phyloP scores from a whole-genome alignment of 352 stramenopile species.

The Globisporangium sylvaticum region DNA sequence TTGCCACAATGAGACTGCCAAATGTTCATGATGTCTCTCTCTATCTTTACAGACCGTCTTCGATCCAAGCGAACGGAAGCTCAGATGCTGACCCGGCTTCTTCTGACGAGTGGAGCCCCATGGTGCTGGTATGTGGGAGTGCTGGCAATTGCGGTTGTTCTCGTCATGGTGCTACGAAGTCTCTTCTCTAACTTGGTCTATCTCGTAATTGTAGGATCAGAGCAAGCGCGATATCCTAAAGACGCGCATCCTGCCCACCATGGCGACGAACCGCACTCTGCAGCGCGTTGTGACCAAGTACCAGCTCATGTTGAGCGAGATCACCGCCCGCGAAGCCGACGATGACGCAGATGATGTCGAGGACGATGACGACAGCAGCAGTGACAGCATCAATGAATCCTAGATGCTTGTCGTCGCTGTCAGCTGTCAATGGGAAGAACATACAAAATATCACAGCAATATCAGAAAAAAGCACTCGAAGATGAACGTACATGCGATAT shows the following conservation, averaged over 20 bases:
- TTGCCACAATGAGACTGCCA: not conserved
- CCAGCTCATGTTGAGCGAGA: constrained; percentile 78
- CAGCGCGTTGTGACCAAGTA: constrained; percentile 84
- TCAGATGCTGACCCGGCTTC: constrained; percentile 4
- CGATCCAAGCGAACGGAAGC: not conserved
- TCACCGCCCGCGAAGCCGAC: constrained; percentile 39
- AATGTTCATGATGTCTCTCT: not conserved
- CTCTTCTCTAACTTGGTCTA: not conserved
- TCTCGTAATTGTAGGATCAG: constrained; percentile 32
- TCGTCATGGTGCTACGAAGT: not conserved
- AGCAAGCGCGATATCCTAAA: constrained; percentile 76
- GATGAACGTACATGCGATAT: not conserved
- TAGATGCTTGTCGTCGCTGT: not conserved
- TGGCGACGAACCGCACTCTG: constrained; percentile 73
- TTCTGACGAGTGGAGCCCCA: constrained; percentile 28
- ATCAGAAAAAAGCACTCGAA: no score
- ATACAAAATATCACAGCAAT: no score
- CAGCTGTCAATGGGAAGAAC: no score
- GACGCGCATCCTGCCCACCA: constrained; percentile 64
- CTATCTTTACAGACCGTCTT: constrained; percentile 2
- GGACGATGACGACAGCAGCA: not conserved
- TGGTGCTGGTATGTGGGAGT: constrained; percentile 42
- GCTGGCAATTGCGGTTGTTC: constrained; percentile 5
- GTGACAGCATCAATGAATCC: not conserved
- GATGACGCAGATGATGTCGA: not conserved